Conservation (phyloP, 495 filamentous ascomycete species). For the Beverwykella pulmonaria region DNA sequence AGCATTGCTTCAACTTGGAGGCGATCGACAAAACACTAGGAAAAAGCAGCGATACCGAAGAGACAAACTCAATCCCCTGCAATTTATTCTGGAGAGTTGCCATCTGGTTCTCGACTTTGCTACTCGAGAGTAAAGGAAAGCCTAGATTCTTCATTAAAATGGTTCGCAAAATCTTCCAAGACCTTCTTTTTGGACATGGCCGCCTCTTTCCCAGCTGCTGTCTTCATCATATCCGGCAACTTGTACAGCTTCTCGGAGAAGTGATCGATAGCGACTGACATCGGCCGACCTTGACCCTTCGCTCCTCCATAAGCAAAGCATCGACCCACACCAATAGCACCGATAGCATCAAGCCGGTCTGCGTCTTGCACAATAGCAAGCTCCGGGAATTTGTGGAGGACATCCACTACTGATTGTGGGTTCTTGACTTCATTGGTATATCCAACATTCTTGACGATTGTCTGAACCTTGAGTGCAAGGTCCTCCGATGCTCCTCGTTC, state of each 20-base stretch:
- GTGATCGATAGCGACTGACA: slow-evolving; percentile 70
- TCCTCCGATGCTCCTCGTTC: slow-evolving; percentile 54
- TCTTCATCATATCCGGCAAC: slow-evolving; percentile 77
- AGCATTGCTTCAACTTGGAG: too few relatives aligned
- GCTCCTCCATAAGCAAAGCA: slow-evolving; percentile 77
- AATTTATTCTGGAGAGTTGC: too few relatives aligned
- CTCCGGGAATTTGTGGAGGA: slow-evolving; percentile 67
- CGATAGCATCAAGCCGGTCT: slow-evolving; percentile 85
- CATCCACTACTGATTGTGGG: slow-evolving; percentile 49
- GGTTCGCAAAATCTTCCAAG: slow-evolving; percentile 19
- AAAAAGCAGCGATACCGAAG: too few relatives aligned
- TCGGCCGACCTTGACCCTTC: slow-evolving; percentile 51
- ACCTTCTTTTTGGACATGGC: slow-evolving; percentile 50
- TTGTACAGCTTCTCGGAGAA: slow-evolving; percentile 77
- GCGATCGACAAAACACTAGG: too few relatives aligned
- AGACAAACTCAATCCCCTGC: not conserved
- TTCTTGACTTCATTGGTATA: slow-evolving; percentile 71
- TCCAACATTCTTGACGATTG: slow-evolving; percentile 71
- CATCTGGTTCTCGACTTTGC: not conserved
- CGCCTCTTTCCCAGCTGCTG: slow-evolving; percentile 66
- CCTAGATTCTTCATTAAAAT: slow-evolving; percentile 21
- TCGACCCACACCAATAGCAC: slow-evolving; percentile 78
- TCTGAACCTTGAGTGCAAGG: slow-evolving; percentile 66
- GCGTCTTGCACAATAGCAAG: slow-evolving; percentile 87
- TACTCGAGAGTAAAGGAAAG: slow-evolving; percentile 23